Evolutionary conservation across 2,329 filamentous ascomycete genomes (phyloP).

Genomic region (Aureobasidium sp.): DNA sequence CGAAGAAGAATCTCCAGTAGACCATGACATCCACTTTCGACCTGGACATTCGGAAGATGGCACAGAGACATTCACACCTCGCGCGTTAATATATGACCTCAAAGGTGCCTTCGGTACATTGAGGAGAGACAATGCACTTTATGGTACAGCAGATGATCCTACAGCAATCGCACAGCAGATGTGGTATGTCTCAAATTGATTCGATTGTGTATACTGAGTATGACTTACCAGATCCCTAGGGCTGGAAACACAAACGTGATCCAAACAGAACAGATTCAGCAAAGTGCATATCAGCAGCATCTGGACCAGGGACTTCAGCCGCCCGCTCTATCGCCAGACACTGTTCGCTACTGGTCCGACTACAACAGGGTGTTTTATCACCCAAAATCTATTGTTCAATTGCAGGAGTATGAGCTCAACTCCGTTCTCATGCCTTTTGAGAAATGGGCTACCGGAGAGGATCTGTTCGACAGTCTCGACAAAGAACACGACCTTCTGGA

Average conservation of each 20-base stretch:
- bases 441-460: conserved; percentile 64
- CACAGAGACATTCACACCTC: conserved; percentile 82
- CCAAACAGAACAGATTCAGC: conserved; percentile 58
- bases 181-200: conserved; percentile 33
- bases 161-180: conserved; percentile 11
- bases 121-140: conserved; percentile 80
- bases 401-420: conserved; percentile 80
- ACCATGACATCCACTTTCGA: conserved; percentile 85
- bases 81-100: conserved; percentile 88
- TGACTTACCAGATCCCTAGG: conserved; percentile 37
- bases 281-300: conserved; percentile 69
- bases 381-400: conserved; percentile 75
- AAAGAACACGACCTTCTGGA: conserved; percentile 78
- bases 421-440: conserved; percentile 77
- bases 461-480: conserved; percentile 54
- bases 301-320: conserved; percentile 64
- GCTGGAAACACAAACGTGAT: conserved; percentile 61
- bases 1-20: conserved; percentile 58
- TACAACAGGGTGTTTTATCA: conserved; percentile 91
- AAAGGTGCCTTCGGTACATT: conserved; percentile 90
- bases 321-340: conserved; percentile 57
- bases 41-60: conserved; percentile 76
- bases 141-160: conserved; percentile 52
- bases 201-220: neutral
- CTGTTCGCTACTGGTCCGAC: conserved; percentile 94